Conservation (phyloP, 177 flowering plant genomes). For the Tripterygium wilfordii region DNA sequence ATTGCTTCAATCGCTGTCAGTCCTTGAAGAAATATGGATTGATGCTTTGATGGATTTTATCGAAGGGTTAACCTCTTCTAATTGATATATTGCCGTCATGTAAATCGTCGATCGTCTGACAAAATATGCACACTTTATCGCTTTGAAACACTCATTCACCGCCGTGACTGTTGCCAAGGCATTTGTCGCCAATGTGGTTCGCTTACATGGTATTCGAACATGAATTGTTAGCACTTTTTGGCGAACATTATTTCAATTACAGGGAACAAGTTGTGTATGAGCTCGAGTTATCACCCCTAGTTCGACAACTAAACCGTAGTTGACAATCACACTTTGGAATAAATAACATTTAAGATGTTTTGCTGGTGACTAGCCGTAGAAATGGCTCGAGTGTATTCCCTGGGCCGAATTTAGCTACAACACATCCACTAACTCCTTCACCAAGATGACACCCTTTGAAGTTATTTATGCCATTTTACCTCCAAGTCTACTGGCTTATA, state of each 20-base stretch:
- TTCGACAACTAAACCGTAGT: background rate
- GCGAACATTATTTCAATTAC: background rate
- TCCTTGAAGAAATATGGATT: background rate
- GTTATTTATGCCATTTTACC: conserved; percentile 1
- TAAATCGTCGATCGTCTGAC: background rate
- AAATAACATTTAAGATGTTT: background rate
- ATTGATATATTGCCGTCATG: background rate
- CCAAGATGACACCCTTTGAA: conserved; percentile 2
- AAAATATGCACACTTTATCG: no score
- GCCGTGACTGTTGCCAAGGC: background rate
- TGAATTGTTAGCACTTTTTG: background rate
- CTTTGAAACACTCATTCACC: background rate
- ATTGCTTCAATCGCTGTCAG: background rate
- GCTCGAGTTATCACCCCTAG: background rate
- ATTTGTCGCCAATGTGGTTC: background rate
- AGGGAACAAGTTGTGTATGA: conserved; percentile 1
- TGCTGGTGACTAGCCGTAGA: background rate
- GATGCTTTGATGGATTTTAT: background rate
- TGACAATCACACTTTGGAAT: background rate
- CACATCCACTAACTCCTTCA: background rate
- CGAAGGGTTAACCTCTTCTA: background rate
- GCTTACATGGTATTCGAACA: background rate
- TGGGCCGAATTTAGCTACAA: background rate
- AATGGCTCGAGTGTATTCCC: background rate
- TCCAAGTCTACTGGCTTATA: conserved; percentile 1